phyloP scores from a whole-genome alignment of 2,329 filamentous ascomycete species.

The Metarhizium humberi region DNA sequence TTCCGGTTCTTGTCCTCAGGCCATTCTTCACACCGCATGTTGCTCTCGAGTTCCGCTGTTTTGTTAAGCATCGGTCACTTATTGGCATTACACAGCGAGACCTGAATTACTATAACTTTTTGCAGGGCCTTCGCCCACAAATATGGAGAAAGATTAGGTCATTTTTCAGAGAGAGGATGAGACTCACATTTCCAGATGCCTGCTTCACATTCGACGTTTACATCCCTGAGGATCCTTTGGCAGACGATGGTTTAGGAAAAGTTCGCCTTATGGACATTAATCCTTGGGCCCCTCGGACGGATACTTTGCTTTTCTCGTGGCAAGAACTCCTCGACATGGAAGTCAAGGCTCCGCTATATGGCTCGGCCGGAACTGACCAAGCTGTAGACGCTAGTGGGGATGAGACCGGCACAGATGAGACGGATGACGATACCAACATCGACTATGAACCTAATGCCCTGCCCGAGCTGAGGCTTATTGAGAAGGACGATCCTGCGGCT shows the following conservation, averaged over 20 bases:
- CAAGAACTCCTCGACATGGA: slow-evolving; percentile 69
- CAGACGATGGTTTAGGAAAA: slow-evolving; percentile 54
- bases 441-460: slow-evolving; percentile 49
- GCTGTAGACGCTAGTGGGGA: slow-evolving; percentile 25
- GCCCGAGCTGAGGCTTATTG: slow-evolving; percentile 75
- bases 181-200: slow-evolving; percentile 71
- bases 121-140: slow-evolving; percentile 52
- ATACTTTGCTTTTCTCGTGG: slow-evolving; percentile 86
- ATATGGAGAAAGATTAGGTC: slow-evolving; percentile 60
- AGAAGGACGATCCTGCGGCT: slow-evolving; percentile 77
- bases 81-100: slow-evolving; percentile 84
- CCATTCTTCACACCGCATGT: slow-evolving; percentile 86
- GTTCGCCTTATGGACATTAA: slow-evolving; percentile 92
- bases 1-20: slow-evolving; percentile 74
- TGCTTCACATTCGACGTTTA: slow-evolving; percentile 91
- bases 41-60: slow-evolving; percentile 89
- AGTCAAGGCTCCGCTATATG: slow-evolving; percentile 48
- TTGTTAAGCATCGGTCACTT: slow-evolving; percentile 73
- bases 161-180: slow-evolving; percentile 68
- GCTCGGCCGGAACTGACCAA: slow-evolving; percentile 23
- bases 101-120: slow-evolving; percentile 81
- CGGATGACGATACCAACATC: slow-evolving; percentile 28
- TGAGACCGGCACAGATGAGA: slow-evolving; percentile 27
- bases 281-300: slow-evolving; percentile 83
- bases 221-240: slow-evolving; percentile 55